Percentiles rank a stretch among this genome's conserved stretches.
These are phyloP conservation scores for Tilletiaria anomala DNA, from an alignment of 1,284 basidiomycete species.

Conservation along the genomic window DNA sequence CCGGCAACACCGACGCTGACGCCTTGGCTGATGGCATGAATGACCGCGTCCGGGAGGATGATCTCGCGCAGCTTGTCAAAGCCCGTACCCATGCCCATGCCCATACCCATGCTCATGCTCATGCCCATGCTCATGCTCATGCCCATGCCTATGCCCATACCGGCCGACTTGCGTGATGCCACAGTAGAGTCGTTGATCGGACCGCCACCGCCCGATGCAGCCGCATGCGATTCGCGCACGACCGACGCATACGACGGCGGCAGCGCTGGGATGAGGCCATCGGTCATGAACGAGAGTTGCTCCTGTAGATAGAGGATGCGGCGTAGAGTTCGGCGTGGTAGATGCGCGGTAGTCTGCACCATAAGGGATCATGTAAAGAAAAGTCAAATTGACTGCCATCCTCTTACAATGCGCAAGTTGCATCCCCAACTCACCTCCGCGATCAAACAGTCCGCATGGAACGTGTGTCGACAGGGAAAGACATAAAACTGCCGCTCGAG, in stretches of 20 bases:
- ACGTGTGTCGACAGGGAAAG: slow-evolving; percentile 90
- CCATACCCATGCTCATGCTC: background rate
- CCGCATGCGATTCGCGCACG: background rate
- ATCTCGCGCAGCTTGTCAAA: slow-evolving; percentile 31
- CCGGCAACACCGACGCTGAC: slow-evolving; percentile 27
- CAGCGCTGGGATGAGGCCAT: slow-evolving; percentile 6
- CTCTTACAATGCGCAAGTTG: background rate
- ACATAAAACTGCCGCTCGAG: slow-evolving; percentile 79
- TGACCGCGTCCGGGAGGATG: slow-evolving; percentile 31
- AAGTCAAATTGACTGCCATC: background rate
- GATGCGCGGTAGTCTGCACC: slow-evolving; percentile 16
- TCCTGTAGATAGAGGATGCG: slow-evolving; percentile 29
- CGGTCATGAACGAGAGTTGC: slow-evolving; percentile 9
- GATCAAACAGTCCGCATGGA: slow-evolving; percentile 39
- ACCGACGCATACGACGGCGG: slow-evolving; percentile 7
- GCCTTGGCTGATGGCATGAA: slow-evolving; percentile 30
- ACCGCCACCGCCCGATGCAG: too few species aligned
- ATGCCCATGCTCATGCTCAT: slow-evolving; percentile 1
- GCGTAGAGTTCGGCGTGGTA: slow-evolving; percentile 24
- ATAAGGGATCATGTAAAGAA: background rate
- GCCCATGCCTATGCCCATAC: slow-evolving; percentile 2
- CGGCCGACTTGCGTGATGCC: background rate
- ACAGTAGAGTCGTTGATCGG: background rate
- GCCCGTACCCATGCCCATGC: slow-evolving; percentile 4
- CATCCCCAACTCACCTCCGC: slow-evolving; percentile 21